Percentiles rank a stretch among this genome's conserved stretches.
These are phyloP conservation scores for Panaeolus papilionaceus DNA, from an alignment of 768 basidiomycete species.

Conservation along the genomic window DNA sequence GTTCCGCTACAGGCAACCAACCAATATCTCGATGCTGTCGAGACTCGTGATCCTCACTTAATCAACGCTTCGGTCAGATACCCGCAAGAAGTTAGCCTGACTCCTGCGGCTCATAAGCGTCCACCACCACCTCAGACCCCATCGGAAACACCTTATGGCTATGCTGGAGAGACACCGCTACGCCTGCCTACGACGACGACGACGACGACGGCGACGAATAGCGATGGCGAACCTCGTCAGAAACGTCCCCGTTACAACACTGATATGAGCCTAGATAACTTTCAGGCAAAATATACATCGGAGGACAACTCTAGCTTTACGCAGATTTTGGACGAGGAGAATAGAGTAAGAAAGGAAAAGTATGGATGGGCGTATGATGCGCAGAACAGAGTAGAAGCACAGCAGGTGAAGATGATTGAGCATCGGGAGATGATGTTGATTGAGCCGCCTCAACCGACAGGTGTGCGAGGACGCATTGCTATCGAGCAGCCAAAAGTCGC, in stretches of 20 bases:
- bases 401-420: slow-evolving; percentile 69
- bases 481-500: slow-evolving; percentile 65
- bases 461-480: slow-evolving; percentile 69
- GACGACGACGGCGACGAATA: slow-evolving; percentile 19
- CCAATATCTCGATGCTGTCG: slow-evolving; percentile 81
- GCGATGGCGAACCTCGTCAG: slow-evolving; percentile 44
- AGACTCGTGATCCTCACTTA: slow-evolving; percentile 76
- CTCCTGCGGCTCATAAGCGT: slow-evolving; percentile 47
- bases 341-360: slow-evolving; percentile 76
- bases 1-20: slow-evolving; percentile 90
- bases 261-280: slow-evolving; percentile 76
- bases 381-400: slow-evolving; percentile 78
- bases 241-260: slow-evolving; percentile 69
- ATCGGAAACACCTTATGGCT: slow-evolving; percentile 69
- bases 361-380: slow-evolving; percentile 97
- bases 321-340: slow-evolving; percentile 90
- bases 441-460: slow-evolving; percentile 64
- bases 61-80: slow-evolving; percentile 78
- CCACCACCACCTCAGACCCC: slow-evolving; percentile 49
- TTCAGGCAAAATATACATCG: slow-evolving; percentile 92
- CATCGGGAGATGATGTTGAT: slow-evolving; percentile 74
- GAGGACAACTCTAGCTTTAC: slow-evolving; percentile 99
- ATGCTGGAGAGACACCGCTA: slow-evolving; percentile 70
- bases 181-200: slow-evolving; percentile 37
- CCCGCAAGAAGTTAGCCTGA: slow-evolving; percentile 65